Percentiles rank a stretch among this genome's conserved stretches.
phyloP scores from a whole-genome alignment of 129 eudicot genomes.

The Lactuca sativa region DNA sequence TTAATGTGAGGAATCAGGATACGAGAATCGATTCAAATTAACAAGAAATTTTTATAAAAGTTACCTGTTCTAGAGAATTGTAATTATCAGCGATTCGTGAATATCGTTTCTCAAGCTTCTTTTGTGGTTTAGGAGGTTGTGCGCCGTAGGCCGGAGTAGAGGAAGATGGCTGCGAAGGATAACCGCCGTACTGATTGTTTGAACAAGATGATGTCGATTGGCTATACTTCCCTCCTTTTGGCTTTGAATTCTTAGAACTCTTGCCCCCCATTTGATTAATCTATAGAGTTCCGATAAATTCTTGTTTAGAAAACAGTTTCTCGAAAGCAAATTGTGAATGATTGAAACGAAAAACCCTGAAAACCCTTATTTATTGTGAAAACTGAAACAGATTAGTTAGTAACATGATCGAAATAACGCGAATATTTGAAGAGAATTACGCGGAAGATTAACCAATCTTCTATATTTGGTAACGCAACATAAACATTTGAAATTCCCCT shows the following conservation, averaged over 20 bases:
- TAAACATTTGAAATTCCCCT: not conserved
- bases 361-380: too few relatives aligned
- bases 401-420: too few relatives aligned
- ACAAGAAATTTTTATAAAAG: not conserved
- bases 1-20: too few relatives aligned
- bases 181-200: constrained; percentile 24
- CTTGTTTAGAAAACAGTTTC: not conserved
- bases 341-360: too few relatives aligned
- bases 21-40: too few relatives aligned
- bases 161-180: constrained; percentile 33
- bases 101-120: constrained; percentile 70
- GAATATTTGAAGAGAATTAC: too few relatives aligned
- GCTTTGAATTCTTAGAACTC: constrained; percentile 43
- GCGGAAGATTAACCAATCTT: too few relatives aligned
- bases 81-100: constrained; percentile 86
- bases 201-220: constrained; percentile 51
- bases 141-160: constrained; percentile 31
- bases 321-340: constrained; percentile 13
- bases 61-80: constrained; percentile 84
- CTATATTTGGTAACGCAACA: not conserved
- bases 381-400: too few relatives aligned
- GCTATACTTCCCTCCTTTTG: constrained; percentile 36
- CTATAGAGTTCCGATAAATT: not conserved
- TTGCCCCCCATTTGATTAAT: constrained; percentile 60
- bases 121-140: constrained; percentile 45